Evolutionary conservation across 1,139 yeast genomes (phyloP), one percentile per base, ranked within the genome.

Genomic region (Geotrichum candidum): DNA sequence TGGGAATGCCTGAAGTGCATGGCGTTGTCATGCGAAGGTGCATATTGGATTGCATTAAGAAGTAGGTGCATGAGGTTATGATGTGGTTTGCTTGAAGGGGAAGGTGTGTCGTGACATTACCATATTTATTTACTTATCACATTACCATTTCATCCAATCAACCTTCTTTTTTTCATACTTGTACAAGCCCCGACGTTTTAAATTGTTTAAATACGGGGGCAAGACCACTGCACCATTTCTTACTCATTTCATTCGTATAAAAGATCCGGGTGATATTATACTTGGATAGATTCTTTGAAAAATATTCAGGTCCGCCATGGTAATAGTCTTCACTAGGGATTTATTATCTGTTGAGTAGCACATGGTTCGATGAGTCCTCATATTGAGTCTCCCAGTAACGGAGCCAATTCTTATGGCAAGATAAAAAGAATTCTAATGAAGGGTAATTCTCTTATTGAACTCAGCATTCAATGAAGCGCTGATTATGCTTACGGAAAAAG

Each of bases 181-280:
- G 59, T 29, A 58, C 53, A 41, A 60, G 53, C 0, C 65, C 61
- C 2, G 46, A 22, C 11, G 64, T 61, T 33, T 56, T 38, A 25
- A 57, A 56, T 22, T 55, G 45, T 2, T 45, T 53, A 56, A 58
- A 59, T 11, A 61, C 45, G 1, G 64, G 61, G 5, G 33, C 10
- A 13, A 10, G 22, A 22, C 50, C 5, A 2, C 53, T 25, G 2
- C 63, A 61, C 63, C 63, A 65, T 31, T 33, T 53, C 10, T 60
- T 54, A 29, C 56, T 31, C 58, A 65, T 59, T 11, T 61, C 63
- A 4, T 55, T 60, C 1, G 64, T 62, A 35, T 64, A 63, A 1
- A 65, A 25, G 7, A 57, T 29, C 54, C 33, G 6, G 31, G 15
- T 55, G 33, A 51, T 35, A 22, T 52, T 22, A 15, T 22, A 9